Conservation (phyloP, 2,329 filamentous ascomycete species). For the Capronia coronata region DNA sequence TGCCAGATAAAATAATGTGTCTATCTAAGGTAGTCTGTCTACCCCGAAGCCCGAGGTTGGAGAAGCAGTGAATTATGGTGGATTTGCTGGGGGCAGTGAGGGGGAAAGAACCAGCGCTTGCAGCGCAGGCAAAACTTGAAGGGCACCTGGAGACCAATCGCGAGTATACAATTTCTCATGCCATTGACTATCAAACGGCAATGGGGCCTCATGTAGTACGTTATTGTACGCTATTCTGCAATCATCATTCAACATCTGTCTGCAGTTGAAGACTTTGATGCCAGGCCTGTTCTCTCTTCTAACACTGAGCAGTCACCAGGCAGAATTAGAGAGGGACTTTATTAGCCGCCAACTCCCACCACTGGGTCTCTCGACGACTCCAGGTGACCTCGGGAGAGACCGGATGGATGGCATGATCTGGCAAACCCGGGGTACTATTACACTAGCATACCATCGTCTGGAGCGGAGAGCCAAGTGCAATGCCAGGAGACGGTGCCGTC, state of each 20-base stretch:
- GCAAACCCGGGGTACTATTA: background rate
- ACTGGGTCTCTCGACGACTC: background rate
- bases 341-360: background rate
- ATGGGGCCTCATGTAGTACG: too few species aligned
- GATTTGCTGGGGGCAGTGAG: background rate
- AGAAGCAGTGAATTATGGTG: background rate
- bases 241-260: too few species aligned
- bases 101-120: background rate
- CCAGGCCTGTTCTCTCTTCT: too few species aligned
- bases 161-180: background rate
- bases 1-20: too few species aligned
- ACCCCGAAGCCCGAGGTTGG: constrained; percentile 1
- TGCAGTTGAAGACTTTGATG: too few species aligned
- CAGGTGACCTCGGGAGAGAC: background rate
- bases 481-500: background rate
- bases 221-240: too few species aligned
- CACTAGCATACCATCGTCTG: too few species aligned
- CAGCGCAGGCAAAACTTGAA: too few species aligned
- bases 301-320: too few species aligned
- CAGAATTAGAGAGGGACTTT: too few species aligned
- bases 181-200: background rate
- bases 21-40: too few species aligned
- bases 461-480: background rate
- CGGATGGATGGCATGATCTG: background rate
- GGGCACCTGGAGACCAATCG: background rate